Evolutionary conservation across 2,329 filamentous ascomycete species (phyloP), one percentile per base, ranked within the genome.

Genomic region (Gliomastix tumulicola): DNA sequence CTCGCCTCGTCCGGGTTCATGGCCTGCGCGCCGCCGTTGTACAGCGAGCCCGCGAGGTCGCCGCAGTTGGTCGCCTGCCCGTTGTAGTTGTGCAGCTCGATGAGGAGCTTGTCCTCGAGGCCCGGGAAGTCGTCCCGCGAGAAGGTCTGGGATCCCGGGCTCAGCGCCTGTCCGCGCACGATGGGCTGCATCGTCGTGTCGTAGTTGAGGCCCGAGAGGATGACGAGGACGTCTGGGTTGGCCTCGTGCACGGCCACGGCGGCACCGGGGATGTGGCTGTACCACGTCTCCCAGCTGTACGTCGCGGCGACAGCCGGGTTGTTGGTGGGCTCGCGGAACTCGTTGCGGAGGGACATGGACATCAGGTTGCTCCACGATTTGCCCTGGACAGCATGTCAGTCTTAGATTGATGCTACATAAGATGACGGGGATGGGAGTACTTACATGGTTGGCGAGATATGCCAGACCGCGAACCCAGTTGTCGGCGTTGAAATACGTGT

Each of bases 71-170:
- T 61, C 4, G 66, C 65, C n/a, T 52, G 48, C 44, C 65, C 74
- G 41, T 74, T 60, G 52, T 80, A 80, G 56, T 76, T 78, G 62
- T 80, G 76, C 9, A 79, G 59, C 51, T 80, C 76, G 3, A 79
- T 62, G 7, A 76, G 74, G 0, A 79, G 59, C 56, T 79, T 79
- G 47, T 75, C 54, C 2, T 55, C 55, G 49, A 69, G 74, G 2
- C 62, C 65, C 3, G 56, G 43, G 44, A 76, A 79, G 46, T 72
- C 66, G 12, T 47, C 47, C 4, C 59, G 50, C 36, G 47, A 55
- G 47, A 75, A 79, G 4, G 44, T 63, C 13, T 38, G 53, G 12
- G 55, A 66, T 13, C 68, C 62, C 1, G 70, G 69, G 8, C 64
- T 61, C 6, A 78, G 57, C 4, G 66, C 62, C 1, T 60, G 61